phyloP scores from a whole-genome alignment of 148 eudicot genomes.

The Agrostemma githago region DNA sequence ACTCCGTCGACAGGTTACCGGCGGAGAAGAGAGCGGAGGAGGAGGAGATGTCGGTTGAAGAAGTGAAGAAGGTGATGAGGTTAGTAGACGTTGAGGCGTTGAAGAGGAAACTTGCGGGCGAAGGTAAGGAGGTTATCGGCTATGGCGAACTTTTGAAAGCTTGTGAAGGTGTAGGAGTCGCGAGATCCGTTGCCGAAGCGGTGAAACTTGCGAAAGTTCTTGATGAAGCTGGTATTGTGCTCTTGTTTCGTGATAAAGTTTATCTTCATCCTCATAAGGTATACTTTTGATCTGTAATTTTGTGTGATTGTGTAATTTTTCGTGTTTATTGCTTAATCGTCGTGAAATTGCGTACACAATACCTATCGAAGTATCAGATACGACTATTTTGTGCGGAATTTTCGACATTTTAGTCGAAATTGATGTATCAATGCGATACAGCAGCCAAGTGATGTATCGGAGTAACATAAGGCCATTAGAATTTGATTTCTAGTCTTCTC shows the following conservation, averaged over 20 bases:
- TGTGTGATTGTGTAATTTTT: no score
- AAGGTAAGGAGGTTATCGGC: slow-evolving; percentile 63
- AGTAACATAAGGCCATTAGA: no score
- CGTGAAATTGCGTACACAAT: no score
- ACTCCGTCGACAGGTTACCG: not conserved
- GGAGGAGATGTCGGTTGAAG: slow-evolving; percentile 41
- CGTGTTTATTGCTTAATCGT: no score
- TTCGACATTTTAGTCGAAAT: no score
- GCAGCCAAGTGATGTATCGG: no score
- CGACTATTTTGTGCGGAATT: no score
- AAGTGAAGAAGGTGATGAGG: slow-evolving; percentile 74
- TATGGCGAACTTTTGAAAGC: slow-evolving; percentile 58
- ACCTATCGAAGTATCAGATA: no score
- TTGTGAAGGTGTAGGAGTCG: slow-evolving; percentile 66
- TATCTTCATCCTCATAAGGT: slow-evolving; percentile 93
- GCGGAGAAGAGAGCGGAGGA: not conserved
- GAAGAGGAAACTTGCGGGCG: slow-evolving; percentile 65
- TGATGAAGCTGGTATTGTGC: slow-evolving; percentile 85
- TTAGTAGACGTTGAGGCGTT: slow-evolving; percentile 69
- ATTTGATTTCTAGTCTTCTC: no score
- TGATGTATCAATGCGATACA: no score
- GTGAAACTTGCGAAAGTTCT: slow-evolving; percentile 51
- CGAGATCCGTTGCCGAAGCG: slow-evolving; percentile 60
- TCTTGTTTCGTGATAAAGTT: slow-evolving; percentile 73
- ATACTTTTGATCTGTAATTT: not conserved